phyloP scores from a whole-genome alignment of 805 yeast species.

The Hemisphaericaspora nanyangensis region DNA sequence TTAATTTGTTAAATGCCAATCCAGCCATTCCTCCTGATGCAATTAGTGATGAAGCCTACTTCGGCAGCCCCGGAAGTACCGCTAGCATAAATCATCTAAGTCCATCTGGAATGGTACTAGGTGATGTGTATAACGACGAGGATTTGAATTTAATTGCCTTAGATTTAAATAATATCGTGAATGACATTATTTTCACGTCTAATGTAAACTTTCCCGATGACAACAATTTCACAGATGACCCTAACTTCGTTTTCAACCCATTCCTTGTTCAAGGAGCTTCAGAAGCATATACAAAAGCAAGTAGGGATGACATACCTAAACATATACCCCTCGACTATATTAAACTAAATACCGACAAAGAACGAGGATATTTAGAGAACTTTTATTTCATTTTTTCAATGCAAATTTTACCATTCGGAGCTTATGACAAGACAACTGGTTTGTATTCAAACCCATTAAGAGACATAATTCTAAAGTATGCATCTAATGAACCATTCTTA shows the following conservation, averaged over 20 bases:
- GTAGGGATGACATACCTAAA: conserved; percentile 12
- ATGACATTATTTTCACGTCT: conserved; percentile 34
- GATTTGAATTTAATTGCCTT: conserved; percentile 36
- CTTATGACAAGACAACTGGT: conserved; percentile 24
- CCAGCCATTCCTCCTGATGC: background rate
- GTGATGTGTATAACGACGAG: conserved; percentile 11
- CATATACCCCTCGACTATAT: conserved; percentile 29
- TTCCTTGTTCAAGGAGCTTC: conserved; percentile 1
- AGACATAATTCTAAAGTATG: conserved; percentile 58
- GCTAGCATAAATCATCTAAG: background rate
- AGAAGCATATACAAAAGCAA: background rate
- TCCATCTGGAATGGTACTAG: conserved; percentile 5
- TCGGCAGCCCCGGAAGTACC: background rate
- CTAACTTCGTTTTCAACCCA: conserved; percentile 5
- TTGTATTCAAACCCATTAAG: conserved; percentile 48
- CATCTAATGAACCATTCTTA: conserved; percentile 57
- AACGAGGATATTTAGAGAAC: conserved; percentile 28
- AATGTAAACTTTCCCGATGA: conserved; percentile 13
- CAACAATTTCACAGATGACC: conserved; percentile 2
- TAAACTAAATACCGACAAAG: conserved; percentile 23
- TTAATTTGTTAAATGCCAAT: background rate
- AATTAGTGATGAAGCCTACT: background rate
- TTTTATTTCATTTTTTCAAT: conserved; percentile 34
- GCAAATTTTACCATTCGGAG: conserved; percentile 35
- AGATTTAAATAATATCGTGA: conserved; percentile 39